Evolutionary conservation across 441 rosid species (phyloP).

Genomic region (Monsonia emarginata): DNA sequence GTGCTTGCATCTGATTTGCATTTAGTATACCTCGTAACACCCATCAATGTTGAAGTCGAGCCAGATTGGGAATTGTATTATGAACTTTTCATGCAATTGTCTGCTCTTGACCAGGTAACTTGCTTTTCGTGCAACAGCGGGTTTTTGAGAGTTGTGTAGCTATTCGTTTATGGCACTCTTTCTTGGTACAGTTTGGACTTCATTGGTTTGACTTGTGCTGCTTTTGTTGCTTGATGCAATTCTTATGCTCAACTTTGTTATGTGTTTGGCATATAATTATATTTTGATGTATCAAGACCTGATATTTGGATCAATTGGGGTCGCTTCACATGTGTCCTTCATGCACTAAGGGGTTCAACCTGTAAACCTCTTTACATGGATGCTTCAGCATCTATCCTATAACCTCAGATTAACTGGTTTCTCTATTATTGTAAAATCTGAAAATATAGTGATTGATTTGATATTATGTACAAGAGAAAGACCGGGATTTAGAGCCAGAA

Average conservation of each 20-base stretch:
- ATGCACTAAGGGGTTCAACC: too few relatives aligned
- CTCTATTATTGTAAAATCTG: too few relatives aligned
- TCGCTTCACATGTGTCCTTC: neutral
- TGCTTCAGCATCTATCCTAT: neutral
- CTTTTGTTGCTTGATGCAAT: neutral
- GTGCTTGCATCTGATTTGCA: constrained; percentile 97
- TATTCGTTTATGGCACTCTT: neutral
- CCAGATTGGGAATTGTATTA: constrained; percentile 96
- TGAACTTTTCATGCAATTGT: constrained; percentile 78
- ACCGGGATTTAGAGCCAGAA: too few relatives aligned
- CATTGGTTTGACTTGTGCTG: neutral
- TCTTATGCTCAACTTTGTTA: neutral
- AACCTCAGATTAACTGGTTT: neutral
- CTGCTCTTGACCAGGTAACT: constrained; percentile 79
- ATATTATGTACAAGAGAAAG: too few relatives aligned
- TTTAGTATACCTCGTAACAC: constrained; percentile 82
- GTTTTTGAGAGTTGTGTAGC: neutral
- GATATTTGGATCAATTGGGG: neutral
- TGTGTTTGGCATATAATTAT: neutral
- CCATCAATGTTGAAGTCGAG: constrained; percentile 84
- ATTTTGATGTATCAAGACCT: neutral
- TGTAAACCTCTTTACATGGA: too few relatives aligned
- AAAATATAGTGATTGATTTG: too few relatives aligned
- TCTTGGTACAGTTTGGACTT: constrained; percentile 4
- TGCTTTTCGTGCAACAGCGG: constrained; percentile 4